Conservation (phyloP, 192 early-diverging fungal species). For the Entomortierella chlamydospora region DNA sequence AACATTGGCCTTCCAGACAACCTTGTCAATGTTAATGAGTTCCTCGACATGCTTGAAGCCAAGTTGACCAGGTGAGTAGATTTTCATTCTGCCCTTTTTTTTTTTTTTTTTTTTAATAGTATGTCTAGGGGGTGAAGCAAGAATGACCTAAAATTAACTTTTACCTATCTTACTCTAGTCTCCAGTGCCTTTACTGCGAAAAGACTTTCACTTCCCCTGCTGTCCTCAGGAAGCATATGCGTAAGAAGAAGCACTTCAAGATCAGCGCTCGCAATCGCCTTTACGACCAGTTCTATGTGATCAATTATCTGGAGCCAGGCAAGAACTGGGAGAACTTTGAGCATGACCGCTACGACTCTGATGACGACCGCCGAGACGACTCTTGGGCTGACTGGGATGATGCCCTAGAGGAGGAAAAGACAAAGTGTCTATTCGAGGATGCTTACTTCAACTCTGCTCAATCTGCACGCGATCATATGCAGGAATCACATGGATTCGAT, state of each 20-base stretch:
- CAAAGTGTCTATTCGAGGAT: conserved; percentile 87
- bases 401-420: conserved; percentile 68
- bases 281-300: conserved; percentile 95
- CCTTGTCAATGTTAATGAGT: conserved; percentile 86
- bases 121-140: background rate
- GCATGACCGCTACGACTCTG: conserved; percentile 81
- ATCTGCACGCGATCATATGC: conserved; percentile 79
- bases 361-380: conserved; percentile 75
- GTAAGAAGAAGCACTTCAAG: conserved; percentile 98
- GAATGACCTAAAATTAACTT: background rate
- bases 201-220: conserved; percentile 89
- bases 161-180: conserved; percentile 31
- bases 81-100: background rate
- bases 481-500: conserved; percentile 80
- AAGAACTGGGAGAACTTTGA: conserved; percentile 93
- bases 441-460: conserved; percentile 69
- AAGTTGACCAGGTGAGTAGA: conserved; percentile 69
- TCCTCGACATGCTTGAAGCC: conserved; percentile 78
- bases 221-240: conserved; percentile 95
- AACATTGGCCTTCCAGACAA: conserved; percentile 94
- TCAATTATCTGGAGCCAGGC: conserved; percentile 92
- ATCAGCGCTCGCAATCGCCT: conserved; percentile 89
- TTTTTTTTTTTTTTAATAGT: conserved; percentile 9
- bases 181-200: conserved; percentile 94
- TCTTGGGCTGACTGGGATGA: conserved; percentile 90